Percentiles rank a stretch among this genome's conserved stretches.
Evolutionary conservation across 106 monocot genomes (phyloP).

Genomic region (Phalaenopsis aphrodite): DNA sequence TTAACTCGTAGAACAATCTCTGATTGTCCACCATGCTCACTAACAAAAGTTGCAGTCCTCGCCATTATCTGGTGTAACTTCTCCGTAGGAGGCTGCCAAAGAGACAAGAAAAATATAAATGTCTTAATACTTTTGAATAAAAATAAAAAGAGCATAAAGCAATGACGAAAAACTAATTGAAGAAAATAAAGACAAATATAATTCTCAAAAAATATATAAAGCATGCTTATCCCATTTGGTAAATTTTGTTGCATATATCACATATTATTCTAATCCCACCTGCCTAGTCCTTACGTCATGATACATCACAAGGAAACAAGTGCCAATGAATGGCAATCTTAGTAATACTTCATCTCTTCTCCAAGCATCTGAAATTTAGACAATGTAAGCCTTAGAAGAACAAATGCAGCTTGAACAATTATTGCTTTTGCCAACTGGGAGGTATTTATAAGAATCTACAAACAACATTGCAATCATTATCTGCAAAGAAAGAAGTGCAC

Average conservation of each 20-base stretch:
- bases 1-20: constrained; percentile 94
- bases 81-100: constrained; percentile 83
- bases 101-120: constrained; percentile 4
- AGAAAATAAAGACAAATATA: not conserved
- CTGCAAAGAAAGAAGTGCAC: constrained; percentile 11
- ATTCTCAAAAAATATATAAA: constrained; percentile 8
- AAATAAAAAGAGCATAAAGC: not conserved
- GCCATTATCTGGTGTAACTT: constrained; percentile 93
- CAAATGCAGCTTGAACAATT: constrained; percentile 43
- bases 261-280: constrained; percentile 75
- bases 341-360: constrained; percentile 90
- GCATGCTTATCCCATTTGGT: constrained; percentile 6
- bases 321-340: constrained; percentile 73
- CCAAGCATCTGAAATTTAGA: constrained; percentile 92
- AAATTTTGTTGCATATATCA: constrained; percentile 18
- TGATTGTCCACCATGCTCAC: constrained; percentile 80
- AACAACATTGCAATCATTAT: constrained; percentile 24
- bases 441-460: constrained; percentile 46
- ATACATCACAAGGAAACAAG: constrained; percentile 73
- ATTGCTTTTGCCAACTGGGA: constrained; percentile 42
- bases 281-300: constrained; percentile 74
- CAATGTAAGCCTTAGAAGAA: constrained; percentile 74
- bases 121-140: not conserved
- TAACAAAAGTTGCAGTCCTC: constrained; percentile 82
- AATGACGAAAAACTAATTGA: not conserved